Evolutionary conservation across 208 protist genomes (phyloP), one percentile per base, ranked within the genome.

Genomic region (Leishmania lainsoni): DNA sequence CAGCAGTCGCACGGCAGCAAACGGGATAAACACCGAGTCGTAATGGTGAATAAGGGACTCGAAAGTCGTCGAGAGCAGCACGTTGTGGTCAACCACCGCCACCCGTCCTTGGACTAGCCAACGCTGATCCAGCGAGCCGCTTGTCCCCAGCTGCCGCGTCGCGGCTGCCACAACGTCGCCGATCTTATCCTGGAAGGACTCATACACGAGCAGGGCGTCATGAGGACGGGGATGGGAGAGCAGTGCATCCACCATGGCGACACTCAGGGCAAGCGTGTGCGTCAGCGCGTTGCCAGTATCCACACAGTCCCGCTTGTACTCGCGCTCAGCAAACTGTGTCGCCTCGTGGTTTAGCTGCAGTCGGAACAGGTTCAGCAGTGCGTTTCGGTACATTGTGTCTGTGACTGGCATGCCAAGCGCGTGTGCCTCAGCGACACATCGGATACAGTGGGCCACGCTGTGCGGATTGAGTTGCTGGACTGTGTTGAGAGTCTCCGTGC

Each of bases 91-190:
- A 22, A 96, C 86, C 2, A 98, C 92, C n/a, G 91, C 94, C 5
- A 98, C 92, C 39, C 94, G 92, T 16, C 94, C 94, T 79, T 98
- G 90, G 65, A 95, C 91, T 42, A 96, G 88, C 93, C 94, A 97
- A 26, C 94, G 91, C 83, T 95, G 92, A 39, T 92, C 81, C 22
- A 85, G 78, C 35, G 89, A 68, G 10, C 94, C 94, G 17, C 91
- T 83, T 42, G 79, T 86, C 10, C 88, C 92, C 63, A 97, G 86
- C n/a, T 89, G 89, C 6, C 83, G 83, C 58, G 92, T 94, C 17
- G 89, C 87, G 32, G 88, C 63, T 14, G 76, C 86, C 3, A 95
- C 87, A 48, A 95, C 88, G 72, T 91, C 87, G 22, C 88, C 89
- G 14, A 98, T 80, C 59, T 86, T 90, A 4, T 83, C 77, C 73